Evolutionary conservation across 2,329 filamentous ascomycete genomes (phyloP).

Genomic region (Verticillium albo-atrum): DNA sequence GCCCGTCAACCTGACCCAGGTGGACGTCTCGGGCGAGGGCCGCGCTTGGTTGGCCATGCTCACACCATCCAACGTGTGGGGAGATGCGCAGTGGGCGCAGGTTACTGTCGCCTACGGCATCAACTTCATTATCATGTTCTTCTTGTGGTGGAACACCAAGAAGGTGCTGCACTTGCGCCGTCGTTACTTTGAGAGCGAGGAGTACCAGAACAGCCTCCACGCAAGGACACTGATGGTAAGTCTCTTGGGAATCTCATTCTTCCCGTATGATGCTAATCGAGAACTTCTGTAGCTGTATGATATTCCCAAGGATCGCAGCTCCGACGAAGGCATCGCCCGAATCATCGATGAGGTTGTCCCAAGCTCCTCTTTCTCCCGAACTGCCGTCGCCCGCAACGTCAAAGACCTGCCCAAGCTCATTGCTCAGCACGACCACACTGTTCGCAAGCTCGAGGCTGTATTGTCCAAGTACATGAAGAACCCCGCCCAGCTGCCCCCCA

Average conservation of each 20-base stretch:
- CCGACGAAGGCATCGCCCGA: constrained; percentile 81
- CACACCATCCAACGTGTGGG: constrained; percentile 53
- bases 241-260: not conserved
- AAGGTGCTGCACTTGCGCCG: constrained; percentile 67
- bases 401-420: constrained; percentile 85
- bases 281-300: constrained; percentile 64
- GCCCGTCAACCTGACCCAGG: constrained; percentile 67
- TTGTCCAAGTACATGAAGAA: constrained; percentile 89
- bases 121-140: constrained; percentile 70
- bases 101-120: constrained; percentile 60
- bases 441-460: constrained; percentile 76
- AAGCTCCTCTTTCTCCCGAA: constrained; percentile 72
- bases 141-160: constrained; percentile 88
- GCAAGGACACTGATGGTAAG: constrained; percentile 64
- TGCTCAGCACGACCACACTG: constrained; percentile 73
- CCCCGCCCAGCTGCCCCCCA: constrained; percentile 71
- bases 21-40: constrained; percentile 23
- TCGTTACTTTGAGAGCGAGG: constrained; percentile 76
- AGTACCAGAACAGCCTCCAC: constrained; percentile 86
- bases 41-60: constrained; percentile 53
- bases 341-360: constrained; percentile 78
- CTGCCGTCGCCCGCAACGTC: constrained; percentile 84
- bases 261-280: constrained; percentile 5
- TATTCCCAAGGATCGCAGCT: constrained; percentile 69
- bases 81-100: constrained; percentile 51